These are phyloP conservation scores for Globisporangium megalacanthum DNA, from an alignment of 352 stramenopile genomes.

Conservation along the genomic window DNA sequence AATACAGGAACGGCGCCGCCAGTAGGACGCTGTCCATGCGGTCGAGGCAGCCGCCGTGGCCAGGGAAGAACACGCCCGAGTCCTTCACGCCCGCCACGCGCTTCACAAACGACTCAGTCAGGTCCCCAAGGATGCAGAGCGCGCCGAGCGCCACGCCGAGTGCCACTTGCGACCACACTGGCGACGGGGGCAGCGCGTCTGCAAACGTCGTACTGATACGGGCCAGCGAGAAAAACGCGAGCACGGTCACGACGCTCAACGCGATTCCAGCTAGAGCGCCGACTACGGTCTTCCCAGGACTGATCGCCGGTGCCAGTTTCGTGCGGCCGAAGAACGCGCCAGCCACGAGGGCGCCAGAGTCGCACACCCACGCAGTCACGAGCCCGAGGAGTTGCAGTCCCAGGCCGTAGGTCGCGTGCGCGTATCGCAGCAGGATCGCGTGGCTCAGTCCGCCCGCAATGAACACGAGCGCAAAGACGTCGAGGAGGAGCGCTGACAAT, in stretches of 20 bases:
- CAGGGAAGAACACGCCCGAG: slow-evolving; percentile 64
- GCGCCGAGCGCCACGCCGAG: slow-evolving; percentile 43
- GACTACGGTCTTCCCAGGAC: slow-evolving; percentile 62
- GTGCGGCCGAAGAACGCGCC: slow-evolving; percentile 44
- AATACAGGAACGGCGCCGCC: slow-evolving; percentile 55
- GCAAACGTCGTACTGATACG: slow-evolving; percentile 1
- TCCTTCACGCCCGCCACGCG: slow-evolving; percentile 65
- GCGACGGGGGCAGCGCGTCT: slow-evolving; percentile 7
- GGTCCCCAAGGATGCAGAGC: slow-evolving; percentile 58
- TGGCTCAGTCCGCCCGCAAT: slow-evolving; percentile 57
- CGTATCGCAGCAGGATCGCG: slow-evolving; percentile 54
- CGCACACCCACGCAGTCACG: slow-evolving; percentile 58
- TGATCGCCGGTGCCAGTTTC: slow-evolving; percentile 60
- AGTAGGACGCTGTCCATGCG: slow-evolving; percentile 80
- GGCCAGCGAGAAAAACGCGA: slow-evolving; percentile 34
- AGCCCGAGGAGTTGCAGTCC: slow-evolving; percentile 61
- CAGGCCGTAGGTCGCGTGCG: slow-evolving; percentile 33
- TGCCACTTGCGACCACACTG: slow-evolving; percentile 29
- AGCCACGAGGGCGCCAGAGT: slow-evolving; percentile 53
- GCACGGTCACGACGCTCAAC: slow-evolving; percentile 42
- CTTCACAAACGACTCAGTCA: slow-evolving; percentile 69
- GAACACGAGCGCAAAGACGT: slow-evolving; percentile 53
- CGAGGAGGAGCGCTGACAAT: slow-evolving; percentile 31
- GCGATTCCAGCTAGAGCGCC: slow-evolving; percentile 45
- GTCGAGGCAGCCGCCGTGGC: slow-evolving; percentile 71